Evolutionary conservation across 768 basidiomycete genomes (phyloP).

Genomic region (Leccinum broughii): DNA sequence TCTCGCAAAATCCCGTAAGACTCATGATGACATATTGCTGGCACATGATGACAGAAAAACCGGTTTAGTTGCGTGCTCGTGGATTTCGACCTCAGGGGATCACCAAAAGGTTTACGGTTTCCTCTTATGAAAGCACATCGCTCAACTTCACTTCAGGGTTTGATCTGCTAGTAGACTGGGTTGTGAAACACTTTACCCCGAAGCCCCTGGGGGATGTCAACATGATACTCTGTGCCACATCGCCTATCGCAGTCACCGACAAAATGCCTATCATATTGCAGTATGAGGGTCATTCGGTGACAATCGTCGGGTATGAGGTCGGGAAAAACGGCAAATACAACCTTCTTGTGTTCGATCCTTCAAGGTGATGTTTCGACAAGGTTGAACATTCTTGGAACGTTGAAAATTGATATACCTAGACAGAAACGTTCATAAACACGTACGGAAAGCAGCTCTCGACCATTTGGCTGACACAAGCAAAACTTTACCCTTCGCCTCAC

Average conservation of each 20-base stretch:
- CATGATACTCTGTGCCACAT: constrained; percentile 50
- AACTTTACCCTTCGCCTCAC: constrained; percentile 7
- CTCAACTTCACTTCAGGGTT: constrained; percentile 36
- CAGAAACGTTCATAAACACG: constrained; percentile 14
- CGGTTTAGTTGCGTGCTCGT: constrained; percentile 54
- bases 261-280: constrained; percentile 84
- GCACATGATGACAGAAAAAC: not conserved
- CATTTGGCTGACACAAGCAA: constrained; percentile 3
- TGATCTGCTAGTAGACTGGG: constrained; percentile 63
- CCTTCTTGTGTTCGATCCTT: constrained; percentile 80
- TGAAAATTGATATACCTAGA: constrained; percentile 1
- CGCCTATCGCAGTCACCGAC: constrained; percentile 55
- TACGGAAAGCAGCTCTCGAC: constrained; percentile 26
- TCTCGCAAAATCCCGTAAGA: constrained; percentile 82
- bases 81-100: constrained; percentile 57
- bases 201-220: constrained; percentile 42
- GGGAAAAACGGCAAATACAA: constrained; percentile 55
- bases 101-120: constrained; percentile 41
- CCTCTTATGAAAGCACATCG: not conserved
- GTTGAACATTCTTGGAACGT: constrained; percentile 1
- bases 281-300: constrained; percentile 83
- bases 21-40: not conserved
- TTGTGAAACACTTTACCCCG: constrained; percentile 68
- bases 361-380: constrained; percentile 43
- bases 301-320: constrained; percentile 82